Evolutionary conservation across 805 yeast genomes (phyloP), one percentile per base, ranked within the genome.

Genomic region (Kodamaea lidongshanica): DNA sequence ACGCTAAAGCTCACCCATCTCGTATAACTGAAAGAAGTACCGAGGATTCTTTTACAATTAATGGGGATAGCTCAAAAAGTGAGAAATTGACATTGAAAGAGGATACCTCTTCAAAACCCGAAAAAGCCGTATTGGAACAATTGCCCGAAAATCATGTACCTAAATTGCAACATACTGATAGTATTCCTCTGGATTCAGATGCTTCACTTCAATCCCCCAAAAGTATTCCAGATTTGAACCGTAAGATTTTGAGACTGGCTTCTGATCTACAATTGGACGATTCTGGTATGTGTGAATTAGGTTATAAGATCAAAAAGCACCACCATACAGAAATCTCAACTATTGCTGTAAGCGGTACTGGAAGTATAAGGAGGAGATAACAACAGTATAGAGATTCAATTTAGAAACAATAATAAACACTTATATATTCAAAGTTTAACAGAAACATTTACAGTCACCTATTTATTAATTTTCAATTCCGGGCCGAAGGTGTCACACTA

Each of bases 261-360:
- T 32, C 42, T 6, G 50, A 48, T 19, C 37, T 48, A 32, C 43
- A 37, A 28, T 19, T 51, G 16, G 53, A 46, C 16, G 18, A 45
- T n/a, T 43, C 40, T 29, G 66, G 67, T 2, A 25, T 40, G 20
- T 63, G 70, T 36, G 63, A 63, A 10, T 49, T 63, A 31, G 70
- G 70, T 4, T 65, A 64, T 38, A 56, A 50, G 41, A 51, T 65
- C 25, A 61, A 48, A 33, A 63, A 55, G 43, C 70, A 65, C 35
- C 65, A 61, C 40, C 70, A 65, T 37, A 39, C 53, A 27, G 69
- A 60, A 12, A 45, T 61, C 4, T 56, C 63, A 38, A 53, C 52
- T 27, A 56, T 50, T 8, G 50, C 53, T 1, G 45, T 55, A 18
- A 32, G 30, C 9, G 35, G 35, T 3, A 26, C 12, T 45, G 62